A percentile compares a stretch with the other conserved stretches of the same genome.
Evolutionary conservation across 352 stramenopile species (phyloP).

Genomic region (Pythium folliculosum): DNA sequence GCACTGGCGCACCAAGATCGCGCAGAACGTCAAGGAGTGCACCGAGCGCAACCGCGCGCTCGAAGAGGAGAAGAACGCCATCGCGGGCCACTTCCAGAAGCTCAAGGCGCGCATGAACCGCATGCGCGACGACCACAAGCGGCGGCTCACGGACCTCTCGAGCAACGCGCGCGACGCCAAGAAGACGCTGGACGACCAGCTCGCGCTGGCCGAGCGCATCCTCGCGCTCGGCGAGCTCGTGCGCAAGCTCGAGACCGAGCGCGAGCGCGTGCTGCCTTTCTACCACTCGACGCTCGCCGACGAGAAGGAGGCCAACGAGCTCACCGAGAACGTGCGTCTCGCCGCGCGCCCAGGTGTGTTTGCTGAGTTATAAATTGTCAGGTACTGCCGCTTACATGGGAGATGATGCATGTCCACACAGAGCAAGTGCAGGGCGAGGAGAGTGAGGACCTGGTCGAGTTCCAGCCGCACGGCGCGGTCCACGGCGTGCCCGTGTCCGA

Average conservation of each 20-base stretch:
- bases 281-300: constrained; percentile 66
- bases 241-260: constrained; percentile 91
- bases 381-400: too few species aligned
- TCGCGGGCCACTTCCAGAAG: constrained; percentile 78
- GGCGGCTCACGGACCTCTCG: constrained; percentile 80
- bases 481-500: constrained; percentile 60
- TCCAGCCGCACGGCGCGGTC: constrained; percentile 63
- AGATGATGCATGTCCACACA: constrained; percentile 2
- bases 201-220: constrained; percentile 82
- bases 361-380: too few species aligned
- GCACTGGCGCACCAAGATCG: constrained; percentile 92
- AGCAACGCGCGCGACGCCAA: constrained; percentile 80
- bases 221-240: constrained; percentile 89
- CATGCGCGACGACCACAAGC: constrained; percentile 83
- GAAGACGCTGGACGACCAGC: constrained; percentile 62
- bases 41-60: constrained; percentile 89
- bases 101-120: constrained; percentile 91
- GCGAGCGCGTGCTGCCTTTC: constrained; percentile 90
- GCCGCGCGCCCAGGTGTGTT: constrained; percentile 37
- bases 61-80: constrained; percentile 88
- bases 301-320: constrained; percentile 59
- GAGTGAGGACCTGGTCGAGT: constrained; percentile 51
- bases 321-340: constrained; percentile 63
- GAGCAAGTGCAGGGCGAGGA: constrained; percentile 41
- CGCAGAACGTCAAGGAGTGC: constrained; percentile 89